Base-by-base conservation (phyloP, 2,329 filamentous ascomycete species). In the Chaetomium olivaceum region DNA sequence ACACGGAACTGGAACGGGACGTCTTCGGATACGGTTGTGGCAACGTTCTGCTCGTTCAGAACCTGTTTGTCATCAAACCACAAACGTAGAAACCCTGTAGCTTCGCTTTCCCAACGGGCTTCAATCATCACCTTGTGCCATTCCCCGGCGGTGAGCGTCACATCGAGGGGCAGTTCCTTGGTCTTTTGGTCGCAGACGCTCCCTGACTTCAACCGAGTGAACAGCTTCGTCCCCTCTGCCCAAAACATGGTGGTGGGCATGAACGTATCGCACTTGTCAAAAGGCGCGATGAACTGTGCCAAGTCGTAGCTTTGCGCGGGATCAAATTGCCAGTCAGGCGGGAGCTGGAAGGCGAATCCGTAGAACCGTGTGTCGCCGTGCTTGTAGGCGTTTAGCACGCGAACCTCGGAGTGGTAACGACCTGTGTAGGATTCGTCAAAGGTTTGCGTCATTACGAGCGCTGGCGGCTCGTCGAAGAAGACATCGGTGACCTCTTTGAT, bases 231-330 rank as follows among this genome's bases (percentile, higher is more conserved):
- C 8, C 79, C 80, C 33, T 74, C 71, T 61, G 83, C 68, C 78
- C 79, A 83, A 50, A 84, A 66, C 82, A 84, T 82, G 62, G 76
- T 79, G 19, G 76, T 77, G 0, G 81, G 82, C 80, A 83, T 83
- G 70, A 74, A 83, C 62, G 79, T 77, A 66, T 84, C 79, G 63
- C 81, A 82, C 3, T 77, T 75, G 67, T 78, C 77, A 66, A 83
- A 82, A 68, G 83, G 77, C 63, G 81, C 80, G 69, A 84, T 84
- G 75, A 83, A 84, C 73, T 84, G 82, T 0, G 78, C 80, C 54
- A 83, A 72, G 74, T 83, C 82, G 74, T 80, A 84, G 58, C 72
- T 74, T 72, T 82, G 80, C 1, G 73, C 72, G 16, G 74, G 74
- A n/a, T 72, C 69, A 70, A 81, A 82, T 67, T 84, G 72, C 82